Evolutionary conservation across 1,284 basidiomycete genomes (phyloP).

Genomic region (Ceratobasidium sp.): DNA sequence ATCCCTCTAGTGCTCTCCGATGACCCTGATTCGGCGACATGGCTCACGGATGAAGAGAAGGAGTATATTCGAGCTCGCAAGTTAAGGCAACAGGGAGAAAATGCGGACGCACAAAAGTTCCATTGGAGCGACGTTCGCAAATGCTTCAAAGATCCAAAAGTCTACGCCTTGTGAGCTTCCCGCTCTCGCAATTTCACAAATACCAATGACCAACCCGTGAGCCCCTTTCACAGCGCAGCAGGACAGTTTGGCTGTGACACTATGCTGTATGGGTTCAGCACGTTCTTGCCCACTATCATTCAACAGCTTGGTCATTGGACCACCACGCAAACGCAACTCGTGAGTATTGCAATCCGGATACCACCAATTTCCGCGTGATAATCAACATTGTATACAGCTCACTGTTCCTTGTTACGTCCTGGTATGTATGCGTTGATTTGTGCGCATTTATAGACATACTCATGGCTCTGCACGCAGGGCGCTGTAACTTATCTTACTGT

Average conservation of each 20-base stretch:
- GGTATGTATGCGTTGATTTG: not conserved
- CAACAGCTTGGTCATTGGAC: slow-evolving; percentile 47
- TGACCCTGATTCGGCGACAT: slow-evolving; percentile 43
- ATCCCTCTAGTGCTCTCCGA: slow-evolving; percentile 48
- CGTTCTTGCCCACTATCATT: slow-evolving; percentile 49
- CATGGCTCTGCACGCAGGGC: not conserved
- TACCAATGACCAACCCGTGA: not conserved
- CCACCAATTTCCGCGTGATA: no score
- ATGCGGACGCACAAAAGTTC: slow-evolving; percentile 47
- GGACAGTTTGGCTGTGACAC: slow-evolving; percentile 49
- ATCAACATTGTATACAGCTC: slow-evolving; percentile 17
- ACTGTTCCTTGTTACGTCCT: slow-evolving; percentile 47
- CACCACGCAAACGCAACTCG: slow-evolving; percentile 38
- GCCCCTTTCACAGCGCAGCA: slow-evolving; percentile 24
- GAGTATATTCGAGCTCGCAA: slow-evolving; percentile 35
- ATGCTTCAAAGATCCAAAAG: slow-evolving; percentile 45
- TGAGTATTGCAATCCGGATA: not conserved
- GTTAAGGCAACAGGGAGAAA: slow-evolving; percentile 47
- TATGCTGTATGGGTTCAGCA: slow-evolving; percentile 49
- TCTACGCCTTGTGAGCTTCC: slow-evolving; percentile 44
- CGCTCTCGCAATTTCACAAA: not conserved
- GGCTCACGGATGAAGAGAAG: slow-evolving; percentile 46
- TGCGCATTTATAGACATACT: not conserved
- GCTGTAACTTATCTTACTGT: slow-evolving; percentile 34
- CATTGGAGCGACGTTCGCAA: slow-evolving; percentile 48